Evolutionary conservation across 164 flowering plant genomes (phyloP).

Genomic region (Piper betle): DNA sequence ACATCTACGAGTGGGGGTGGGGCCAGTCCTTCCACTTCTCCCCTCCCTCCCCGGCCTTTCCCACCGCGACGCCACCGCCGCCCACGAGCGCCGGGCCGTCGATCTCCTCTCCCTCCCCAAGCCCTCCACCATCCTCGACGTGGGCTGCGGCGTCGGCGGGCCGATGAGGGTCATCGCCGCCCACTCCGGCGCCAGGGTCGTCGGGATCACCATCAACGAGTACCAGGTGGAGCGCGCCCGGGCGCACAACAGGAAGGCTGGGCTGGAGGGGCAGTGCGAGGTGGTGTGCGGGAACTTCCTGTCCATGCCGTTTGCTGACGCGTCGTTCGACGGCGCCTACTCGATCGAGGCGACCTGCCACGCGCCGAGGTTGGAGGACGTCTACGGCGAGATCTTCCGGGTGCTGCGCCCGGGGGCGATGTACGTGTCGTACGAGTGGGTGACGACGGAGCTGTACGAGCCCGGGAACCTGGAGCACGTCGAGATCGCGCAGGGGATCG

Average conservation of each 20-base stretch:
- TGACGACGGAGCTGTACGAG: constrained; percentile 51
- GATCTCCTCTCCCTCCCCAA: constrained; percentile 53
- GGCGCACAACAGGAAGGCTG: constrained; percentile 71
- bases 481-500: constrained; percentile 76
- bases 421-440: constrained; percentile 91
- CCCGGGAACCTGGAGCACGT: constrained; percentile 50
- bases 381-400: constrained; percentile 71
- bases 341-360: constrained; percentile 95
- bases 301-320: constrained; percentile 62
- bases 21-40: constrained; percentile 91
- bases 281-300: constrained; percentile 86
- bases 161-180: constrained; percentile 94
- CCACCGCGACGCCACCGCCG: constrained; percentile 69
- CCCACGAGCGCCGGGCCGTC: constrained; percentile 81
- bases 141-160: constrained; percentile 94
- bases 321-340: constrained; percentile 78
- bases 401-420: constrained; percentile 76
- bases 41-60: constrained; percentile 60
- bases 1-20: constrained; percentile 99
- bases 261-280: constrained; percentile 62
- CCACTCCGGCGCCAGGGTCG: constrained; percentile 56
- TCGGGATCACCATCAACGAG: constrained; percentile 92
- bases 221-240: constrained; percentile 76
- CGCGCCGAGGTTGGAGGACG: constrained; percentile 83
- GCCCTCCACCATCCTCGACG: constrained; percentile 46